phyloP scores from a whole-genome alignment of 805 yeast genomes.

The Jamesozyma lodderae region DNA sequence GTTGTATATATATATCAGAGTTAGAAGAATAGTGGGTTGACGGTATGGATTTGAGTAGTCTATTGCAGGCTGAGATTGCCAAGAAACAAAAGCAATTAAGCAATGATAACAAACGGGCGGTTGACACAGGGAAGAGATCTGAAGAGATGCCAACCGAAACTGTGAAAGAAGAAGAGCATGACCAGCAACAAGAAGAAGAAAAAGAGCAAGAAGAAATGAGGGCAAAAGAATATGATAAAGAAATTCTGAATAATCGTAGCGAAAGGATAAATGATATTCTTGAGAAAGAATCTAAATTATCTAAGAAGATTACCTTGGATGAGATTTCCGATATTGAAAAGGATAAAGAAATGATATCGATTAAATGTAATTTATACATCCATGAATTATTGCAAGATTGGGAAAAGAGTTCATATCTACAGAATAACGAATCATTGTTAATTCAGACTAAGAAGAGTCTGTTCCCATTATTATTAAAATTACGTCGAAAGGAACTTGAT shows the following conservation, averaged over 20 bases:
- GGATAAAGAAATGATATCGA: constrained; percentile 33
- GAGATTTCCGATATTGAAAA: constrained; percentile 23
- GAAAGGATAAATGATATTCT: not conserved
- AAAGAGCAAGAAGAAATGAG: not conserved
- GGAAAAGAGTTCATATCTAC: constrained; percentile 18
- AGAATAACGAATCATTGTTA: constrained; percentile 20
- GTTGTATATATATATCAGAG: too few relatives aligned
- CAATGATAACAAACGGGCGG: not conserved
- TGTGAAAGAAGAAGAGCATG: not conserved
- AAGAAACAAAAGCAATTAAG: constrained; percentile 32
- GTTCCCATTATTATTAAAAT: constrained; percentile 43
- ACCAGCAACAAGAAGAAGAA: not conserved
- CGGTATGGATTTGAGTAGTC: constrained; percentile 31
- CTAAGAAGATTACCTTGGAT: constrained; percentile 24
- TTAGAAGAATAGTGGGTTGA: too few relatives aligned
- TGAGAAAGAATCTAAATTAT: constrained; percentile 9
- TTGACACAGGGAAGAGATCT: not conserved
- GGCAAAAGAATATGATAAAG: not conserved
- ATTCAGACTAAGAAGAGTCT: constrained; percentile 42
- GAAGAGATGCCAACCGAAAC: not conserved
- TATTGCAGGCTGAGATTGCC: constrained; percentile 40
- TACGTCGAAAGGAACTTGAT: constrained; percentile 38
- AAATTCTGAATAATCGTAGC: not conserved
- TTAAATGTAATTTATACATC: constrained; percentile 35
- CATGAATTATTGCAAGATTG: constrained; percentile 32